These are phyloP conservation scores for Anisodus tanguticus DNA, from an alignment of 257 asterid species.

Conservation along the genomic window DNA sequence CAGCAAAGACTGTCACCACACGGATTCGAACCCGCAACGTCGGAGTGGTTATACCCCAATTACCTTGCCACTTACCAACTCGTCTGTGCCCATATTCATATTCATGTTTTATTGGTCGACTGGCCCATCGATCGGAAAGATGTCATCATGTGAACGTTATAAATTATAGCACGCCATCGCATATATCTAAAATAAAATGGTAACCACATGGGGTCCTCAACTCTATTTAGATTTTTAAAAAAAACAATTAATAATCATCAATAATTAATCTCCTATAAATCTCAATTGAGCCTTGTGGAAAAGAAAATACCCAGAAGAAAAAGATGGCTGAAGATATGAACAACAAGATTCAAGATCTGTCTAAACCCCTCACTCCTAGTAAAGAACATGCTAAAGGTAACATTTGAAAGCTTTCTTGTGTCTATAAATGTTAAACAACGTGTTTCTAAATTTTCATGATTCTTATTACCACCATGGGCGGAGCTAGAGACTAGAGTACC, in stretches of 20 bases:
- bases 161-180: not conserved
- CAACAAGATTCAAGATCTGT: not conserved
- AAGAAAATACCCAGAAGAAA: not conserved
- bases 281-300: not conserved
- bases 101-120: not conserved
- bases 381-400: conserved; percentile 23
- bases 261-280: not conserved
- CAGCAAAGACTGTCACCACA: too few relatives aligned
- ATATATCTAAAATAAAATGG: not conserved
- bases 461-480: rapidly evolving
- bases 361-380: not conserved
- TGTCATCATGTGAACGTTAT: not conserved
- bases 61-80: too few relatives aligned
- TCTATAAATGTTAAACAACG: not conserved
- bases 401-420: not conserved
- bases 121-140: not conserved
- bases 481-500: too few relatives aligned
- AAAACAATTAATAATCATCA: not conserved
- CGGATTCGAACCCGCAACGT: too few relatives aligned
- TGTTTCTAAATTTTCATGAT: not conserved
- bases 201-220: not conserved
- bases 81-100: too few relatives aligned
- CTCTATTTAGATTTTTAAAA: not conserved
- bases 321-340: not conserved
- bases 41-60: too few relatives aligned